Evolutionary conservation across 1,284 basidiomycete species (phyloP), one percentile per base, ranked within the genome.

Genomic region (Pulveroboletus sp.): DNA sequence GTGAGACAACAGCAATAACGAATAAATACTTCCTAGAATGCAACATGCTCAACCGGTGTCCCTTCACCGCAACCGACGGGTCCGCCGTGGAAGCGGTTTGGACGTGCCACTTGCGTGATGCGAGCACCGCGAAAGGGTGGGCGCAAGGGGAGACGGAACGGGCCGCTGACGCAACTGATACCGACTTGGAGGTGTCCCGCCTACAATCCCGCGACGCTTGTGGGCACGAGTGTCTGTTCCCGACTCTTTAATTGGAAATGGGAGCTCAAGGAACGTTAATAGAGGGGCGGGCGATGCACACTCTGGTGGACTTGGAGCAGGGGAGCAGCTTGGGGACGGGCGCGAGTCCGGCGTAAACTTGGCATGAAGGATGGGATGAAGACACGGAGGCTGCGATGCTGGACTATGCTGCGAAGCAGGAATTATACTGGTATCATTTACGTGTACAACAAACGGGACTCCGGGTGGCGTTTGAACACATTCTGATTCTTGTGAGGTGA

Each of bases 361-460:
- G 10, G 76, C 73, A 63, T 69, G 73, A 16, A 74, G 68, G 21
- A 74, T 54, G 12, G 72, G 60, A 50, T 71, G 71, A 48, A 68
- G 64, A 32, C 65, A 53, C 6, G 59, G 26, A 53, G 59, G 57
- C 50, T 74, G 76, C 29, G 72, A 71, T 12, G 62, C 63, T 16
- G 69, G 61, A 51, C 79, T 74, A 33, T 75, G 63, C 60, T 76
- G 75, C 12, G 76, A 76, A n/a, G 68, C 56, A 17, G 77, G 68
- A 6, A 74, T 58, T 44, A 67, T 64, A 56, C 68, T 73, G 21
- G 66, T 69, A 59, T 73, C 66, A 17, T 66, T 62, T 35, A 69
- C 62, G 37, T 68, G 69, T 73, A 77, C 79, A 50, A 78, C 75
- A n/a, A 79, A 67, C 0, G 84, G 84, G 16, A 81, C 83, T 26